A percentile compares a stretch with the other conserved stretches of the same genome.
Evolutionary conservation across 768 basidiomycete species (phyloP).

Genomic region (Sporobolomyces phaffii): DNA sequence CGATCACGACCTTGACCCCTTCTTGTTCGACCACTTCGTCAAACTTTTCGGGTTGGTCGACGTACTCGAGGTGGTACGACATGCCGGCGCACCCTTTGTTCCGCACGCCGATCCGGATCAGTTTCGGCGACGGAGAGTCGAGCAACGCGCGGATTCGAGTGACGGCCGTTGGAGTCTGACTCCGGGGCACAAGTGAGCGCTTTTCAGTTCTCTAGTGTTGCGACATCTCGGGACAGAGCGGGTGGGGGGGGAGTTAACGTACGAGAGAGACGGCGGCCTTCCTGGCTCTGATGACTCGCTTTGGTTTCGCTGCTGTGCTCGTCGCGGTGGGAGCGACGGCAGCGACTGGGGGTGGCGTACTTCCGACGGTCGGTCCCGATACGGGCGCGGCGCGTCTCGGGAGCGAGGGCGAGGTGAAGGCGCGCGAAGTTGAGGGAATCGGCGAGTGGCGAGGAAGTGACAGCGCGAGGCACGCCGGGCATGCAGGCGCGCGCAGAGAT

Average conservation of each 20-base stretch:
- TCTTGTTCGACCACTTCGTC: conserved; percentile 97
- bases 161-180: conserved; percentile 73
- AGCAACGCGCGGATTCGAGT: conserved; percentile 65
- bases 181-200: no score
- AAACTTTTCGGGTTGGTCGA: conserved; percentile 78
- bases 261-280: conserved; percentile 76
- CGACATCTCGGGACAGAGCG: no score
- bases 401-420: not conserved
- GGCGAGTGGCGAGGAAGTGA: conserved; percentile 1
- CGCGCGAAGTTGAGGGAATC: not conserved
- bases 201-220: no score
- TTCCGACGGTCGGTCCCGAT: conserved; percentile 5
- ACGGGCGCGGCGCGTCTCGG: conserved; percentile 2
- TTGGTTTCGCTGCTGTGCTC: not conserved
- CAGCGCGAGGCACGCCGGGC: not conserved
- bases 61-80: conserved; percentile 88
- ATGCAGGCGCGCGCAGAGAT: not conserved
- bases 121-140: conserved; percentile 66
- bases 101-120: conserved; percentile 88
- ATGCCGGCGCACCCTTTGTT: conserved; percentile 96
- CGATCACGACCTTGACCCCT: conserved; percentile 85
- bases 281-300: conserved; percentile 53
- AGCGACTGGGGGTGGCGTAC: not conserved
- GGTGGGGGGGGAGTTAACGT: conserved; percentile 39
- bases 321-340: not conserved